Conservation (phyloP, 129 eudicot species). For the Saussurea involucrata region DNA sequence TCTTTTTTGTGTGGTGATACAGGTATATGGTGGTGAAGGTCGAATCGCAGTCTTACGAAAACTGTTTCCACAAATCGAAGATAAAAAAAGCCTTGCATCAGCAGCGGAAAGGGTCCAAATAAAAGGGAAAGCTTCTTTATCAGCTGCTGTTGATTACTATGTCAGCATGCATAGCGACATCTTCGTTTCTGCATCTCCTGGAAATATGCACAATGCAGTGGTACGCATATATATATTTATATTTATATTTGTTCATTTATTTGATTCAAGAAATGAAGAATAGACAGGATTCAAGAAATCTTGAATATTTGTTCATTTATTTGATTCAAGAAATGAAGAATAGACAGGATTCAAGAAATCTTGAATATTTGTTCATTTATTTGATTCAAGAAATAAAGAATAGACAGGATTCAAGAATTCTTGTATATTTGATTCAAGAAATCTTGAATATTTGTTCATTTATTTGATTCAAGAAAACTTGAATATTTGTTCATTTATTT, state of each 20-base stretch:
- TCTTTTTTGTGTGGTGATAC: not conserved
- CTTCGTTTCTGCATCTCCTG: slow-evolving; percentile 95
- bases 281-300: too few species aligned
- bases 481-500: not conserved
- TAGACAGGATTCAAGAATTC: too few species aligned
- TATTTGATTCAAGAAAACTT: too few species aligned
- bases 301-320: not conserved
- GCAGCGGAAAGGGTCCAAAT: slow-evolving; percentile 69
- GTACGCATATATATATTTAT: too few species aligned
- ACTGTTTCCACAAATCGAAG: slow-evolving; percentile 83
- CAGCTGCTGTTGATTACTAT: slow-evolving; percentile 94
- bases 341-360: too few species aligned
- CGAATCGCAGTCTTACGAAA: slow-evolving; percentile 63
- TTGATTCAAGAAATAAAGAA: too few species aligned
- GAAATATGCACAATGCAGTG: slow-evolving; percentile 98
- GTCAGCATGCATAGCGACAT: slow-evolving; percentile 94
- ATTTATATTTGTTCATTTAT: too few species aligned
- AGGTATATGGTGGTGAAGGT: slow-evolving; percentile 95
- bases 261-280: too few species aligned
- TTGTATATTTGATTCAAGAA: too few species aligned
- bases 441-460: too few species aligned
- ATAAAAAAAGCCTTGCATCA: slow-evolving; percentile 88
- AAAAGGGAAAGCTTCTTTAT: slow-evolving; percentile 90
- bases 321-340: too few species aligned
- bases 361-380: too few species aligned